phyloP scores from a whole-genome alignment of 768 basidiomycete genomes.

The Tylopilus balloui region DNA sequence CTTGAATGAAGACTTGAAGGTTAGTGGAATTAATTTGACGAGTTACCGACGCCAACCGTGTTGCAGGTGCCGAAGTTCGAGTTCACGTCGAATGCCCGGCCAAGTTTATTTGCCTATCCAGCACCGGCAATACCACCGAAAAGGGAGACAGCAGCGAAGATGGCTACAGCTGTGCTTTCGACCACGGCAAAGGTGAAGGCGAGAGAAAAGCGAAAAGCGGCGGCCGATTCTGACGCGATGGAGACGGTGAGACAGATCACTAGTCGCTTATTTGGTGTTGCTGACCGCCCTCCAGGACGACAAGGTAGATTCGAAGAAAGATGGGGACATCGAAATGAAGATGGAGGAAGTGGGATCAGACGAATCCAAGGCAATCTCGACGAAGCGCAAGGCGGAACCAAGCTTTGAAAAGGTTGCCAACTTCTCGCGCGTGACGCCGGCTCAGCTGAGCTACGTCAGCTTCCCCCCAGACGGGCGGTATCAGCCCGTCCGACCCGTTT shows the following conservation, averaged over 20 bases:
- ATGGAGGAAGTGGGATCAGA: constrained; percentile 55
- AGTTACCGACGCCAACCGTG: constrained; percentile 1
- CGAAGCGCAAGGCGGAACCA: constrained; percentile 69
- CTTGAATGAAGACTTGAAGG: constrained; percentile 80
- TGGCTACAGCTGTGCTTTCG: constrained; percentile 91
- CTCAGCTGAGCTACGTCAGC: constrained; percentile 78
- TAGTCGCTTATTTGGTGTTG: background rate
- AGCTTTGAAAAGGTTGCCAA: constrained; percentile 73
- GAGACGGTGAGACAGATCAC: constrained; percentile 56
- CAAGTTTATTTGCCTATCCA: constrained; percentile 92
- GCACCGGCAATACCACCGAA: constrained; percentile 80
- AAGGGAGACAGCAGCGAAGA: constrained; percentile 88
- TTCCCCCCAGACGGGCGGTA: constrained; percentile 81
- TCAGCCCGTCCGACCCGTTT: constrained; percentile 82
- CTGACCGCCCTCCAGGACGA: constrained; percentile 44
- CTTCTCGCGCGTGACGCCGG: constrained; percentile 88
- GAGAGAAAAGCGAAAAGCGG: constrained; percentile 88
- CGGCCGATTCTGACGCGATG: constrained; percentile 75
- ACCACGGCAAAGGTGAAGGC: constrained; percentile 98
- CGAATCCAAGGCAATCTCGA: constrained; percentile 46
- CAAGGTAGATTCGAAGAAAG: constrained; percentile 49
- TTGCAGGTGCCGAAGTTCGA: constrained; percentile 90
- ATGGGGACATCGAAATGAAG: constrained; percentile 77
- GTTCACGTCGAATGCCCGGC: constrained; percentile 83
- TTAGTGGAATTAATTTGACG: constrained; percentile 30